Evolutionary conservation across 768 basidiomycete species (phyloP).

Genomic region (Collybiopsis luxurians): DNA sequence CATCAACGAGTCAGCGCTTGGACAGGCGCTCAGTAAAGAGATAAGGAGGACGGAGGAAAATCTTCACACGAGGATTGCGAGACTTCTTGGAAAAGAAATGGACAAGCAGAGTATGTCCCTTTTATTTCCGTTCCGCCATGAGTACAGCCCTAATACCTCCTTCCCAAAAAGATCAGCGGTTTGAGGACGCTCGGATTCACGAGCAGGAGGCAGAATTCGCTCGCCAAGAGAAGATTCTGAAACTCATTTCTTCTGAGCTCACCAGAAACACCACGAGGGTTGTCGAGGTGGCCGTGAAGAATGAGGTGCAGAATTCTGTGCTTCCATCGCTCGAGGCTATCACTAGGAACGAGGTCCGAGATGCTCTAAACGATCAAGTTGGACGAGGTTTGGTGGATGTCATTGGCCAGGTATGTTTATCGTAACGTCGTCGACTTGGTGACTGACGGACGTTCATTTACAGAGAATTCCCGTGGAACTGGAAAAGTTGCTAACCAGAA

Average conservation of each 20-base stretch:
- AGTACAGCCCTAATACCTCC: not conserved
- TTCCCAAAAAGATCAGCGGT: constrained; percentile 62
- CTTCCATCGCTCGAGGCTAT: constrained; percentile 80
- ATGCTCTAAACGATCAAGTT: constrained; percentile 76
- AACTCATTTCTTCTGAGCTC: constrained; percentile 82
- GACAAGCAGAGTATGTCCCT: constrained; percentile 78
- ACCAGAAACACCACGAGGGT: constrained; percentile 87
- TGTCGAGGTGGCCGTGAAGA: constrained; percentile 86
- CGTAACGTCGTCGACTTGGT: not conserved
- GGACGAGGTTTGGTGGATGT: constrained; percentile 68
- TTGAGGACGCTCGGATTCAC: constrained; percentile 76
- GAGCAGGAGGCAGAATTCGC: constrained; percentile 81
- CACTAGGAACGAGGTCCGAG: constrained; percentile 77
- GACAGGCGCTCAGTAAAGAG: constrained; percentile 65
- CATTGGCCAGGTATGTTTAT: constrained; percentile 64
- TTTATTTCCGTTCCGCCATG: constrained; percentile 3
- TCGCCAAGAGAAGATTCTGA: constrained; percentile 86
- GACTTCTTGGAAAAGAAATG: constrained; percentile 81
- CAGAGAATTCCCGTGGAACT: constrained; percentile 79
- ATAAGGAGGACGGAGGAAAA: constrained; percentile 83
- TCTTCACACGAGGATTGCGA: constrained; percentile 72
- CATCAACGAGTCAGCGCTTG: constrained; percentile 53
- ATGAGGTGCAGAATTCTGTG: constrained; percentile 80
- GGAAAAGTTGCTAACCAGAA: constrained; percentile 71
- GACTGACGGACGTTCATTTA: constrained; percentile 12